Evolutionary conservation across 768 basidiomycete genomes (phyloP).

Genomic region (Suillus sp.): DNA sequence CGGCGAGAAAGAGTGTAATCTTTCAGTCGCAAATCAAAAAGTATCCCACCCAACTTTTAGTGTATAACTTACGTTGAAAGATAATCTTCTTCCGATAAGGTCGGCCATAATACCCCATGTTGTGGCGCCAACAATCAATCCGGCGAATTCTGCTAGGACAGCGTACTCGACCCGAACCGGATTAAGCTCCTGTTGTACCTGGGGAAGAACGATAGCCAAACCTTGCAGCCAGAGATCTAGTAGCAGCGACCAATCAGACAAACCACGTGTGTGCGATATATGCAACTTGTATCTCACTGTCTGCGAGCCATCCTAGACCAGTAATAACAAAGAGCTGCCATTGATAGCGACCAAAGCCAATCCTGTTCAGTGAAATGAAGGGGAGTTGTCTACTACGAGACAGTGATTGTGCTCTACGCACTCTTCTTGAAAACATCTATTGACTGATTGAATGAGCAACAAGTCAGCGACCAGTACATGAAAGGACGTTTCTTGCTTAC

Average conservation of each 20-base stretch:
- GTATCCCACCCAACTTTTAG: neutral
- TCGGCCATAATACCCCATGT: slow-evolving; percentile 53
- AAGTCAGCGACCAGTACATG: neutral
- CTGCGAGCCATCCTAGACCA: slow-evolving; percentile 52
- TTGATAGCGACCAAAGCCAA: slow-evolving; percentile 54
- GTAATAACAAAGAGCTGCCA: slow-evolving; percentile 47
- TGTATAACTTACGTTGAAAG: slow-evolving; percentile 39
- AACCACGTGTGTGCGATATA: slow-evolving; percentile 35
- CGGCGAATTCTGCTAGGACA: slow-evolving; percentile 48
- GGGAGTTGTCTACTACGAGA: slow-evolving; percentile 2
- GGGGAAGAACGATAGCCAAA: slow-evolving; percentile 46
- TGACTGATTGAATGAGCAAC: slow-evolving; percentile 34
- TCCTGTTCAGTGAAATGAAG: slow-evolving; percentile 30
- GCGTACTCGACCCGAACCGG: slow-evolving; percentile 47
- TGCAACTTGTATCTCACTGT: slow-evolving; percentile 39
- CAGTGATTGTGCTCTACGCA: slow-evolving; percentile 24
- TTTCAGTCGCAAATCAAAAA: slow-evolving; percentile 10
- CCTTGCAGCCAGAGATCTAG: slow-evolving; percentile 47
- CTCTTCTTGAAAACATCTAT: slow-evolving; percentile 50
- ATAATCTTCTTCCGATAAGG: slow-evolving; percentile 47
- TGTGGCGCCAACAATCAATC: slow-evolving; percentile 51
- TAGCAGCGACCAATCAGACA: neutral
- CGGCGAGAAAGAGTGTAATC: slow-evolving; percentile 40
- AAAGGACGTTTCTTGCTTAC: slow-evolving; percentile 20
- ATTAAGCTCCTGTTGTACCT: slow-evolving; percentile 45